Evolutionary conservation across 2,329 filamentous ascomycete species (phyloP), one percentile per base, ranked within the genome.

Genomic region (Colletotrichum viniferum): DNA sequence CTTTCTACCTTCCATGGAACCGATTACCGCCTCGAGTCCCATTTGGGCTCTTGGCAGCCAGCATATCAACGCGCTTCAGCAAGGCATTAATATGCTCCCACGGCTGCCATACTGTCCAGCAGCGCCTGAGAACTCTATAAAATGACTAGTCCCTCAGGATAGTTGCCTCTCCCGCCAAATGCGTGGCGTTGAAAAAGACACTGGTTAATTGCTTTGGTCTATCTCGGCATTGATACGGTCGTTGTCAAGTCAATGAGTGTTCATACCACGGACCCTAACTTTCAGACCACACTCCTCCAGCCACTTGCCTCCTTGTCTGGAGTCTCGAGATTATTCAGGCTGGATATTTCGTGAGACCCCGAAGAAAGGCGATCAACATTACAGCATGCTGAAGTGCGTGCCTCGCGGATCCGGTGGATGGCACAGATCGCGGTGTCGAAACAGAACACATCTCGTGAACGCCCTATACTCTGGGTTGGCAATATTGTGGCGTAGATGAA

Each of bases 21-120:
- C 3, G 24, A 24, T 3, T 3, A 24, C 24, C 24, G 4, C 24
- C 24, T 24, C 3, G 4, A 24, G 24, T 4, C 24, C 3, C 24
- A 24, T 24, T 24, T 24, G 24, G 16, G 18, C 6, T 43, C 4
- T 43, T n/a, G 1, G 1, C 12, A 5, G 18, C 9, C 18, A n/a
- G 4, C 36, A 5, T 1, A 8, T 18, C 9, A 3, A 38, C 2
- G 9, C 14, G 36, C 2, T 18, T 2, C 36, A 1, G 36, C 1
- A 38, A 9, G 16, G 0, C 16, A 9, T 38, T 38, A 18, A 38
- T 18, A 38, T 38, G 18, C 36, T 9, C 2, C 4, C 36, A 8
- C 16, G 16, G 36, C 5, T 43, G 3, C 9, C 38, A 10, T 43
- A 3, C 38, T 3, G 8, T n/a, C 16, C 6, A 3, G 1, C 8